Percentiles rank a stretch among this genome's conserved stretches.
phyloP scores from a whole-genome alignment of 768 basidiomycete genomes.

The Mycena rebaudengoi region DNA sequence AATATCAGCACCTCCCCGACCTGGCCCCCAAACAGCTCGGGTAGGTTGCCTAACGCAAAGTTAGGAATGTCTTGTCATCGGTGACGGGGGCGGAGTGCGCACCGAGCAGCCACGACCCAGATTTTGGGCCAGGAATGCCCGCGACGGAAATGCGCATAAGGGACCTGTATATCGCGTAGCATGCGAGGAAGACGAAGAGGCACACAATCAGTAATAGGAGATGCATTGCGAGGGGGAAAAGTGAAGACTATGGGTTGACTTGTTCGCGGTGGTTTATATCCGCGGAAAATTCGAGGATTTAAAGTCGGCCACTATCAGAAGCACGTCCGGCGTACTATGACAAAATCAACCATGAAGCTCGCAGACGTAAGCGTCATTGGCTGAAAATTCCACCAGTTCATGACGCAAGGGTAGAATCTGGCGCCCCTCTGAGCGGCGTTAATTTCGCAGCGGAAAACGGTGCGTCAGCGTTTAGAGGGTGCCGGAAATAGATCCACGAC shows the following conservation, averaged over 20 bases:
- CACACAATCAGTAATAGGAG: conserved; percentile 17
- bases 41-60: conserved; percentile 33
- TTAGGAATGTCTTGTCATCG: background rate
- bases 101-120: conserved; percentile 52
- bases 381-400: conserved; percentile 12
- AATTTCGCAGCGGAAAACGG: conserved; percentile 14
- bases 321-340: conserved; percentile 21
- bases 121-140: conserved; percentile 44
- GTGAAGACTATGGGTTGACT: conserved; percentile 15
- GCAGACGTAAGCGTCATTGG: conserved; percentile 20
- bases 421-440: conserved; percentile 24
- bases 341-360: conserved; percentile 15
- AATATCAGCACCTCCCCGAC: conserved; percentile 40
- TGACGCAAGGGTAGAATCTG: conserved; percentile 19
- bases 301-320: conserved; percentile 22
- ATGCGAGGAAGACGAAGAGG: conserved; percentile 11
- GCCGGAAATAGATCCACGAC: too few species aligned
- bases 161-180: conserved; percentile 41
- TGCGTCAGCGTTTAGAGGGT: too few species aligned
- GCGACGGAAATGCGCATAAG: conserved; percentile 43
- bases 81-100: background rate
- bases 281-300: conserved; percentile 20
- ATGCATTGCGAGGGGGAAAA: conserved; percentile 21
- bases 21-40: conserved; percentile 41
- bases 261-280: conserved; percentile 28